Conservation (phyloP, 2,329 filamentous ascomycete species). For the Monosporascus ibericus region DNA sequence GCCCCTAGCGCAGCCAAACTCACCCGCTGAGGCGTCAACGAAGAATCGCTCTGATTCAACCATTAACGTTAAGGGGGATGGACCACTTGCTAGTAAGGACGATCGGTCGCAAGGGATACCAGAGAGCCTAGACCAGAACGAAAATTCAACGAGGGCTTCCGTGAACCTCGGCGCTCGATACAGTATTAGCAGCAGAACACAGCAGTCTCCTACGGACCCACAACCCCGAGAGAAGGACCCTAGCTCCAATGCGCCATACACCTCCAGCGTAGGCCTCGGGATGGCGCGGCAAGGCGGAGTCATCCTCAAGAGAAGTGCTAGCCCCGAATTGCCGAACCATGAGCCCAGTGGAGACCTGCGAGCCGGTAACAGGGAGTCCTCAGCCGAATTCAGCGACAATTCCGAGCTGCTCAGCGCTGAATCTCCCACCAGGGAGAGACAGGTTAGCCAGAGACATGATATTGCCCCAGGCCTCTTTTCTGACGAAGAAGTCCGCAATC, state of each 20-base stretch:
- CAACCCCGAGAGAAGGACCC: not conserved
- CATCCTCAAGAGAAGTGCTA: not conserved
- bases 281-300: not conserved
- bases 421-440: not conserved
- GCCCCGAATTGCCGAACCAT: not conserved
- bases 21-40: not conserved
- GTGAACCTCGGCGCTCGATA: not conserved
- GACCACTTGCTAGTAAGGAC: not conserved
- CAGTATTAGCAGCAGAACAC: not conserved
- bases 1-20: not conserved
- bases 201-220: not conserved
- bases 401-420: not conserved
- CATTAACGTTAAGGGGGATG: not conserved
- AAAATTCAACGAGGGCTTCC: not conserved
- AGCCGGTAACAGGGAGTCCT: not conserved
- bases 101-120: not conserved
- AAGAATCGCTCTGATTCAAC: not conserved
- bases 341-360: not conserved
- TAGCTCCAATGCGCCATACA: not conserved
- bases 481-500: not conserved
- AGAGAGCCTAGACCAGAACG: not conserved
- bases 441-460: not conserved
- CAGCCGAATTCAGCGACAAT: not conserved
- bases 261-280: not conserved
- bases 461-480: not conserved